These are phyloP conservation scores for Monosporozyma yasuniensis DNA, from an alignment of 805 yeast species.

Conservation along the genomic window DNA sequence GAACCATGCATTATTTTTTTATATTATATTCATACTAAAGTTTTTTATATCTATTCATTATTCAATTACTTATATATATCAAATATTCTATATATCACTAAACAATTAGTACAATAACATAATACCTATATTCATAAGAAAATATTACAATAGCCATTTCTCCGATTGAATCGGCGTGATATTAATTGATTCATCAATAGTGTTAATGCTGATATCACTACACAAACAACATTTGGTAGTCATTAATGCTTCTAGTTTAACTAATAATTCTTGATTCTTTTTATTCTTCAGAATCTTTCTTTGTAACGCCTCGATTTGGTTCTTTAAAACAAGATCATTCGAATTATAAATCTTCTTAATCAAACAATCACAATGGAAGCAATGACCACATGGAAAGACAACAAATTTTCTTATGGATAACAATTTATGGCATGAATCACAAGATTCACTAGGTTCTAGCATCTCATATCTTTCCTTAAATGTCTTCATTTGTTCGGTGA, in stretches of 20 bases:
- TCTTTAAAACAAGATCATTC: slow-evolving; percentile 59
- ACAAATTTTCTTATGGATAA: slow-evolving; percentile 65
- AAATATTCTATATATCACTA: neutral
- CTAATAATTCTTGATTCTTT: slow-evolving; percentile 11
- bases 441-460: slow-evolving; percentile 77
- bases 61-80: neutral
- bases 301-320: slow-evolving; percentile 41
- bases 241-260: slow-evolving; percentile 46
- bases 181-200: slow-evolving; percentile 56
- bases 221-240: slow-evolving; percentile 66
- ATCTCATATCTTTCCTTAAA: slow-evolving; percentile 50
- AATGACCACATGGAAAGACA: slow-evolving; percentile 83
- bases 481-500: slow-evolving; percentile 49
- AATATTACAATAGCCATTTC: slow-evolving; percentile 36
- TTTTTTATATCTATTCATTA: neutral
- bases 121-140: neutral
- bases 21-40: neutral
- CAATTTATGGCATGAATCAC: slow-evolving; percentile 61
- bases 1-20: neutral
- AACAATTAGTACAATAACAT: neutral
- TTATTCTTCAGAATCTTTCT: slow-evolving; percentile 21
- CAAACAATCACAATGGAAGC: slow-evolving; percentile 85
- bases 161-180: slow-evolving; percentile 31
- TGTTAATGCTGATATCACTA: slow-evolving; percentile 61
- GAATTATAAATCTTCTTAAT: slow-evolving; percentile 49